phyloP scores from a whole-genome alignment of 2,329 filamentous ascomycete genomes.

The Hypoxylon sp. region DNA sequence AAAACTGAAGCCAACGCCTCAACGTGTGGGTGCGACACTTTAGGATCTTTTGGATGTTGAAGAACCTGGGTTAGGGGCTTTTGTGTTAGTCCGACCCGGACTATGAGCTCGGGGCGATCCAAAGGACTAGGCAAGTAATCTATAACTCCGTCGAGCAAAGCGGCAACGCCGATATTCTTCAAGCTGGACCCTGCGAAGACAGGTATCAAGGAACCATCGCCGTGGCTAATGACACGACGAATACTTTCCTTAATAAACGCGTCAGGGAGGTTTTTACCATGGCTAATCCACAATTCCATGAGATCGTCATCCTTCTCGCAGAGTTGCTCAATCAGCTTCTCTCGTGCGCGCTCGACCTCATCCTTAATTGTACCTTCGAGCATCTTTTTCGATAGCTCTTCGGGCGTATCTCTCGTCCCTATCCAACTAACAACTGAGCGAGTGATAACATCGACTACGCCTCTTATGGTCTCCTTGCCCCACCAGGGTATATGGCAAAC shows the following conservation, averaged over 20 bases:
- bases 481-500: constrained; percentile 98
- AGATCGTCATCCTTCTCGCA: constrained; percentile 91
- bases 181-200: constrained; percentile 94
- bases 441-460: constrained; percentile 87
- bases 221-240: constrained; percentile 77
- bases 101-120: constrained; percentile 84
- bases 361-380: constrained; percentile 67
- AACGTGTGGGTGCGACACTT: constrained; percentile 57
- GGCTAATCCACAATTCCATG: constrained; percentile 86
- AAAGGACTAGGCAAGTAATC: constrained; percentile 88
- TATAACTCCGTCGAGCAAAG: constrained; percentile 88
- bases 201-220: constrained; percentile 82
- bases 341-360: constrained; percentile 82
- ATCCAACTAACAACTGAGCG: constrained; percentile 81
- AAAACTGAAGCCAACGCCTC: constrained; percentile 79
- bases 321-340: constrained; percentile 84
- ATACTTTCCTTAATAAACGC: constrained; percentile 80
- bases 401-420: constrained; percentile 58
- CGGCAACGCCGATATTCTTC: constrained; percentile 93
- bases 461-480: constrained; percentile 83
- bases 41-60: constrained; percentile 51
- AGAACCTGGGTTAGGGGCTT: constrained; percentile 63
- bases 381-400: constrained; percentile 65
- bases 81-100: constrained; percentile 75
- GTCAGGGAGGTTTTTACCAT: constrained; percentile 80